These are phyloP conservation scores for Moringa oleifera DNA, from an alignment of 345 rosid genomes.

Conservation along the genomic window DNA sequence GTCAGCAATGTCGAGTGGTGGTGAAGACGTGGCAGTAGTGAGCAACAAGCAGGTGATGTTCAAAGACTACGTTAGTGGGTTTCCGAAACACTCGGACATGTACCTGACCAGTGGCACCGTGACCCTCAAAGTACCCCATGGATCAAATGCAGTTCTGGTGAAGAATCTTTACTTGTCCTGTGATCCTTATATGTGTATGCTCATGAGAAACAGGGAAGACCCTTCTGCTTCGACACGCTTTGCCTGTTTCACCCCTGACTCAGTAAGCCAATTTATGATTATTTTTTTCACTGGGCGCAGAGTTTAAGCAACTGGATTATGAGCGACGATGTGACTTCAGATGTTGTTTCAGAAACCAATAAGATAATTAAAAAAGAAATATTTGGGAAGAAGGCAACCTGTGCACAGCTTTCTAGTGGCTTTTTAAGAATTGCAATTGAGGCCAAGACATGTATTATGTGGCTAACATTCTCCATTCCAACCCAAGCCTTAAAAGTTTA, in stretches of 20 bases:
- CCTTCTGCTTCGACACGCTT: slow-evolving; percentile 6
- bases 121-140: slow-evolving; percentile 21
- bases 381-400: too few species aligned
- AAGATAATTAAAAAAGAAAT: too few species aligned
- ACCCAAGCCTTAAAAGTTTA: too few species aligned
- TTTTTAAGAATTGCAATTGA: too few species aligned
- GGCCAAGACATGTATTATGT: too few species aligned
- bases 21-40: slow-evolving; percentile 4
- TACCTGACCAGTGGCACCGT: slow-evolving; percentile 22
- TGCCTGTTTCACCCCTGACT: slow-evolving; percentile 25
- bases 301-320: too few species aligned
- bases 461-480: too few species aligned
- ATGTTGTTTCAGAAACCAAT: too few species aligned
- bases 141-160: slow-evolving; percentile 28
- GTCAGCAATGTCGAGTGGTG: slow-evolving; percentile 18
- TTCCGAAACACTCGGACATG: slow-evolving; percentile 45
- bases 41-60: slow-evolving; percentile 51
- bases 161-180: slow-evolving; percentile 64
- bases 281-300: too few species aligned
- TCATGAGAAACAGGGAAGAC: slow-evolving; percentile 28
- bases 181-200: slow-evolving; percentile 50
- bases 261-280: too few species aligned
- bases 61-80: slow-evolving; percentile 27
- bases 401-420: too few species aligned
- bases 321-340: too few species aligned